Conservation (phyloP, 495 filamentous ascomycete species). For the Talaromyces proteolyticus region DNA sequence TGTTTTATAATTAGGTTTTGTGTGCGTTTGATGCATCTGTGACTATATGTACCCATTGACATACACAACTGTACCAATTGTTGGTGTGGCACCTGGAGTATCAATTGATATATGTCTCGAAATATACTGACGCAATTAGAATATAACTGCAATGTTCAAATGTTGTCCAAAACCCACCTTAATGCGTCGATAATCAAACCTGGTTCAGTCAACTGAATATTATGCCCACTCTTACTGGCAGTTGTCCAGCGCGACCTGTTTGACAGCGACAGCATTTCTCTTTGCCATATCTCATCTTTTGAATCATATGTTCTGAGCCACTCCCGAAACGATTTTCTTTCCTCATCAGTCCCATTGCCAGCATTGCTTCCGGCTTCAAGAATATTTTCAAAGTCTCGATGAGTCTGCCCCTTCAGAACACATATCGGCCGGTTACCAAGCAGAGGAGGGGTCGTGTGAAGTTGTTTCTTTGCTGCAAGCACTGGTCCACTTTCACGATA, state of each 20-base stretch:
- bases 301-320: slow-evolving; percentile 8
- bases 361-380: slow-evolving; percentile 21
- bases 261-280: slow-evolving; percentile 29
- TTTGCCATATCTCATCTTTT: slow-evolving; percentile 28
- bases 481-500: slow-evolving; percentile 5
- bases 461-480: slow-evolving; percentile 6
- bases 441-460: not conserved
- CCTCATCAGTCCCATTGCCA: slow-evolving; percentile 24
- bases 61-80: too few relatives aligned
- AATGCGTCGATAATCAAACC: not conserved
- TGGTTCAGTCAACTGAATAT: not conserved
- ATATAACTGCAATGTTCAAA: too few relatives aligned
- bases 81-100: too few relatives aligned
- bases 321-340: slow-evolving; percentile 19
- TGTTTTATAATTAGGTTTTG: too few relatives aligned
- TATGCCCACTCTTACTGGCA: not conserved
- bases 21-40: too few relatives aligned
- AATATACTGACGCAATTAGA: too few relatives aligned
- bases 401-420: slow-evolving; percentile 11
- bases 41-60: too few relatives aligned
- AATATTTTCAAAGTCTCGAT: slow-evolving; percentile 11
- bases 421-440: slow-evolving; percentile 12
- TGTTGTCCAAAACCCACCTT: not conserved
- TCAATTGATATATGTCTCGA: too few relatives aligned
- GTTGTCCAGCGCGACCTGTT: slow-evolving; percentile 7